Conservation (phyloP, 371 early-diverging fungal genomes). For the Haplosporangium sp. region DNA sequence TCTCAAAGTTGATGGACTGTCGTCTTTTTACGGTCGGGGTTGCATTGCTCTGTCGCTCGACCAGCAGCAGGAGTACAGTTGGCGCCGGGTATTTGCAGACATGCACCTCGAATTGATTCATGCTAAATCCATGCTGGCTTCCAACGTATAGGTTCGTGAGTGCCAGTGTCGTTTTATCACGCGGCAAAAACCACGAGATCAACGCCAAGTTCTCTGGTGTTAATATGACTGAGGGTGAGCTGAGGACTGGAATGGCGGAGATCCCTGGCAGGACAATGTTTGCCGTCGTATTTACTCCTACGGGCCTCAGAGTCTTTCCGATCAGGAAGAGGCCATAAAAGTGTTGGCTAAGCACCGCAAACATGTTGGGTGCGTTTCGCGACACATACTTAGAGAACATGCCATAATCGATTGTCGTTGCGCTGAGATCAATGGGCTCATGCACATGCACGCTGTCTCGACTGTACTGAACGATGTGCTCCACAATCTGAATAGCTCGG, state of each 20-base stretch:
- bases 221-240: conserved; percentile 57
- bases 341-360: conserved; percentile 60
- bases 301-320: conserved; percentile 23
- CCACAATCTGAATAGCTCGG: conserved; percentile 23
- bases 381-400: conserved; percentile 56
- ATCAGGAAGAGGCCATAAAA: conserved; percentile 62
- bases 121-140: conserved; percentile 69
- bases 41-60: conserved; percentile 30
- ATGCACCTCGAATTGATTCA: conserved; percentile 72
- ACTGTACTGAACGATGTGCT: conserved; percentile 38
- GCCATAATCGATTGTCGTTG: conserved; percentile 32
- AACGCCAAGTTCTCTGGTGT: conserved; percentile 56
- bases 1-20: conserved; percentile 35
- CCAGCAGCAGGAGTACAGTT: conserved; percentile 63
- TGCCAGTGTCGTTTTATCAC: conserved; percentile 14
- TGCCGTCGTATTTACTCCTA: background rate
- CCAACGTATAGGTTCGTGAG: conserved; percentile 62
- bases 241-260: conserved; percentile 26
- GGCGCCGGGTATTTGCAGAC: conserved; percentile 77
- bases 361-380: conserved; percentile 62
- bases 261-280: conserved; percentile 18
- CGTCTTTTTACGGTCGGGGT: conserved; percentile 20
- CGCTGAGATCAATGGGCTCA: conserved; percentile 26
- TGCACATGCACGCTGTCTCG: background rate
- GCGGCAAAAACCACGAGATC: conserved; percentile 63